Percentiles rank a stretch among this genome's conserved stretches.
Conservation (phyloP, 306 rosid genomes). For the Trifolium repens region DNA sequence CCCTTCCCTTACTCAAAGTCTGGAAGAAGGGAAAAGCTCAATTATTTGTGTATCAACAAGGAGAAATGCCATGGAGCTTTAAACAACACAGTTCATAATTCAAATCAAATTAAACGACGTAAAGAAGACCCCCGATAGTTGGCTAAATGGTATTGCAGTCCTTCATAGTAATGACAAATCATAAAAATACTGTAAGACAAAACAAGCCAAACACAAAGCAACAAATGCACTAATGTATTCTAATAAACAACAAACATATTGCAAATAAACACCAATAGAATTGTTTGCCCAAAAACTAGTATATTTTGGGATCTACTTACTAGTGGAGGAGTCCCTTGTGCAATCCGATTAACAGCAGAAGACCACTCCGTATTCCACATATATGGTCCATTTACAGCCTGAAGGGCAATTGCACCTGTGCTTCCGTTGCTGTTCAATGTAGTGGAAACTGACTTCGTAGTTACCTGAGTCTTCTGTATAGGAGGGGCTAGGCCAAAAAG, state of each 20-base stretch:
- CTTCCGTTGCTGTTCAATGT: constrained; percentile 86
- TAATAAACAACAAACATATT: constrained; percentile 13
- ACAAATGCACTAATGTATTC: constrained; percentile 7
- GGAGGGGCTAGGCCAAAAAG: constrained; percentile 99
- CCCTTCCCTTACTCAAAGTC: constrained; percentile 3
- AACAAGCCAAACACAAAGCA: constrained; percentile 27
- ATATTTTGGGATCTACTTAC: constrained; percentile 63
- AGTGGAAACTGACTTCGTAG: constrained; percentile 73
- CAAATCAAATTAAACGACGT: neutral
- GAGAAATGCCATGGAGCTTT: neutral
- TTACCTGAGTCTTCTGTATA: constrained; percentile 66
- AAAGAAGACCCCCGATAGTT: constrained; percentile 7
- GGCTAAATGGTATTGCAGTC: constrained; percentile 4
- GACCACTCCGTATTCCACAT: constrained; percentile 93
- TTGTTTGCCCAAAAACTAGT: constrained; percentile 14
- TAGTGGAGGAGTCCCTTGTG: constrained; percentile 98
- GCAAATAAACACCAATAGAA: constrained; percentile 18
- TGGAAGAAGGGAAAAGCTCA: neutral
- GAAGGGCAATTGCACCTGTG: constrained; percentile 78
- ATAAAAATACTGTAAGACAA: constrained; percentile 13
- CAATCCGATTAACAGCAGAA: constrained; percentile 83
- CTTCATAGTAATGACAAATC: constrained; percentile 7
- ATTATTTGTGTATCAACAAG: neutral
- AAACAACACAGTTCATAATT: constrained; percentile 20
- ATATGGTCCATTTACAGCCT: constrained; percentile 96